Evolutionary conservation across 176 grass and related monocot genomes (phyloP).

Genomic region (sorghum (Sorghum bicolor)): DNA sequence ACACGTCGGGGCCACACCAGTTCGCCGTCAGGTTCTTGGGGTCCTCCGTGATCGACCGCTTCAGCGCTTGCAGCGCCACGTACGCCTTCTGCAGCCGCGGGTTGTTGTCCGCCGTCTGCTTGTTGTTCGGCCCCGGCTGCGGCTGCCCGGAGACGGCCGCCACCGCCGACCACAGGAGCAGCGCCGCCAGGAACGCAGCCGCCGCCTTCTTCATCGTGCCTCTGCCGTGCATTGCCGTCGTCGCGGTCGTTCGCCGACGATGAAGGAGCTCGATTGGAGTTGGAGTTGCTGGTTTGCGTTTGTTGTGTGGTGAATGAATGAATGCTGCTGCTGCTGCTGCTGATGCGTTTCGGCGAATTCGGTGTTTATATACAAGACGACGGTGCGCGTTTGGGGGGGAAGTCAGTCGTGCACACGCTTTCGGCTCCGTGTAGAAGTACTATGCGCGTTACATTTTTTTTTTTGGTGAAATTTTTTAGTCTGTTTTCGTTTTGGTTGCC

Average conservation of each 20-base stretch:
- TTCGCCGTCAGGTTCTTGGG: slow-evolving; percentile 45
- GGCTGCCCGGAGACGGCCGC: slow-evolving; percentile 12
- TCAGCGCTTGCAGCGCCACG: slow-evolving; percentile 67
- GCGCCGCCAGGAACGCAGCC: slow-evolving; percentile 4
- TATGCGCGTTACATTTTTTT: slow-evolving; percentile 40
- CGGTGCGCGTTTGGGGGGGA: background rate
- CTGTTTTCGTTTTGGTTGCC: background rate
- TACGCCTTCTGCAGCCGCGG: slow-evolving; percentile 61
- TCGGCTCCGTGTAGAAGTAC: background rate
- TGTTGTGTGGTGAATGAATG: background rate
- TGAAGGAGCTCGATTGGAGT: background rate
- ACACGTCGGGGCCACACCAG: slow-evolving; percentile 86
- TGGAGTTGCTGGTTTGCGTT: background rate
- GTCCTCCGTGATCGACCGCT: slow-evolving; percentile 62
- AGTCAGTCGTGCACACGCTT: slow-evolving; percentile 22
- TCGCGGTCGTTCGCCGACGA: background rate
- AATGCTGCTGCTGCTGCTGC: background rate
- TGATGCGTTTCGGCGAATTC: background rate
- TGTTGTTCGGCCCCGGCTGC: too few species aligned
- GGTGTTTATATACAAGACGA: slow-evolving; percentile 4
- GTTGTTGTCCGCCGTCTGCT: slow-evolving; percentile 56
- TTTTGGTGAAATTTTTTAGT: background rate
- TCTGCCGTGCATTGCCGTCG: background rate
- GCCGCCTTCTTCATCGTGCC: background rate
- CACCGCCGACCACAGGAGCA: slow-evolving; percentile 32